Evolutionary conservation across 1,284 basidiomycete genomes (phyloP).

Genomic region (Ganoderma sinense): DNA sequence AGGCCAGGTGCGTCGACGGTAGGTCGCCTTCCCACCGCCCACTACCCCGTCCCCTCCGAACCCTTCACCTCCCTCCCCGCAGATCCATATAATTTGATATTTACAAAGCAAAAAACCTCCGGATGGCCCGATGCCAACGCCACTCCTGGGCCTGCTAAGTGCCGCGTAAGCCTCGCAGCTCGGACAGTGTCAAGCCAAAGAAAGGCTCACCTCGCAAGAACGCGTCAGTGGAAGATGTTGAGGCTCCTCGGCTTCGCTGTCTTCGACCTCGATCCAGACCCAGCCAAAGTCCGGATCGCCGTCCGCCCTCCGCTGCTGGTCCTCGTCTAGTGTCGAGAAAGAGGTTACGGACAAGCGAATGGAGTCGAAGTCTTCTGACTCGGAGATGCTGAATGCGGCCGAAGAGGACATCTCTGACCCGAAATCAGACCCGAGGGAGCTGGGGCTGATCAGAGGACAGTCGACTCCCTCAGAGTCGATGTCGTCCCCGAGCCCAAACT

Average conservation of each 20-base stretch:
- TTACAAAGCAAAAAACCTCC: background rate
- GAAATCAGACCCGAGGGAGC: background rate
- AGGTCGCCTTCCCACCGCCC: constrained; percentile 1
- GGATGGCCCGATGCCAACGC: background rate
- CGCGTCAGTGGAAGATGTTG: background rate
- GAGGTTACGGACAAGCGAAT: background rate
- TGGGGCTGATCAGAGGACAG: background rate
- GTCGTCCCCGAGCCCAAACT: background rate
- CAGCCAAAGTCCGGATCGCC: background rate
- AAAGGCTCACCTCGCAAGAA: background rate
- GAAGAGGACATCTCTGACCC: background rate
- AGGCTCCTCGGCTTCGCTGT: background rate
- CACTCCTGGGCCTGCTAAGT: background rate
- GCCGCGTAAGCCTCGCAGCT: background rate
- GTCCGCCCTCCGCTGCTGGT: background rate
- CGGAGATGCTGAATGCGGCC: background rate
- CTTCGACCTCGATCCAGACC: background rate
- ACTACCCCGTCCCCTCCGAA: background rate
- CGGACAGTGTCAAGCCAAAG: background rate
- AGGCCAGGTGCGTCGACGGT: background rate
- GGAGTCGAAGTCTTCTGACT: background rate
- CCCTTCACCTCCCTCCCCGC: too few species aligned
- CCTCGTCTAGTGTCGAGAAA: background rate
- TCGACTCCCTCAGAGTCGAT: background rate
- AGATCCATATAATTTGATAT: background rate